Conservation (phyloP, 164 flowering plant genomes). For the Stephania cephalantha region DNA sequence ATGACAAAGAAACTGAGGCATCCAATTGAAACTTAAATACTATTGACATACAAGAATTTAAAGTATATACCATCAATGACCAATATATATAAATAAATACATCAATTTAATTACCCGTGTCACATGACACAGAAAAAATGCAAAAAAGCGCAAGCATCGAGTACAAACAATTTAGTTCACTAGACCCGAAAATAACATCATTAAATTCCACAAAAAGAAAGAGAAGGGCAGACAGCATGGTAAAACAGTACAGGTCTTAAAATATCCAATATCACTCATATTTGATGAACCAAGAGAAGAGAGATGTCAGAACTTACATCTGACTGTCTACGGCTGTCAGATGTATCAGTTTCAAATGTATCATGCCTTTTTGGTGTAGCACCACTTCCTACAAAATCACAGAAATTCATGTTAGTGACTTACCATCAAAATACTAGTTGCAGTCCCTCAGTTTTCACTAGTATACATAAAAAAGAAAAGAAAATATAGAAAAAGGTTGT, state of each 20-base stretch:
- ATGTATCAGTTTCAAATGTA: constrained; percentile 15
- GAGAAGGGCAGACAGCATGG: no score
- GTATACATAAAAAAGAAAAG: background rate
- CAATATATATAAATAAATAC: background rate
- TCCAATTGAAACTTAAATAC: background rate
- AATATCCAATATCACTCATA: background rate
- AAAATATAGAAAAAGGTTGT: background rate
- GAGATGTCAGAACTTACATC: constrained; percentile 28
- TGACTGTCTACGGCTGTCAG: constrained; percentile 21
- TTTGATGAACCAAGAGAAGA: background rate
- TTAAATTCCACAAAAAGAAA: no score
- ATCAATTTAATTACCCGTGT: no score
- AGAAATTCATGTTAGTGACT: background rate
- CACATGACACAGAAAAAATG: no score
- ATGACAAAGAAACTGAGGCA: background rate
- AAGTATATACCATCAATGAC: background rate
- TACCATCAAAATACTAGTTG: background rate
- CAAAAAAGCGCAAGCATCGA: background rate
- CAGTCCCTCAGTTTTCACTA: background rate
- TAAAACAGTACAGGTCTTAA: background rate
- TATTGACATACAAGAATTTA: no score
- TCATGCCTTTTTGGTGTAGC: constrained; percentile 21
- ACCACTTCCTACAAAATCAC: constrained; percentile 27
- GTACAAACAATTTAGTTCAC: no score
- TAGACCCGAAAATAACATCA: no score